A percentile compares a stretch with the other conserved stretches of the same genome.
Conservation (phyloP, 805 yeast species). For the Scheffersomyces coipomensis region DNA sequence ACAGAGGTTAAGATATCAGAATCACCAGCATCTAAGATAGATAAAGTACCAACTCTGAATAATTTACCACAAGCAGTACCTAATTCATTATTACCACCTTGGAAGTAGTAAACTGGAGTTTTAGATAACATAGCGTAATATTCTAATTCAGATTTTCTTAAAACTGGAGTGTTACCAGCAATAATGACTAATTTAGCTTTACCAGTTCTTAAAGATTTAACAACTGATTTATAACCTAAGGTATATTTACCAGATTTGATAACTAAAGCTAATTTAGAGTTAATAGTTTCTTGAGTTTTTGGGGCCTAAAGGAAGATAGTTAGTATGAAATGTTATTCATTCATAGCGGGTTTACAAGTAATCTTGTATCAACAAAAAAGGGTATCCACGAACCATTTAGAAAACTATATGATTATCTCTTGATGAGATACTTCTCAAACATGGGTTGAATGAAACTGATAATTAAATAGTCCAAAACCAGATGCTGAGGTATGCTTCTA, state of each 20-base stretch:
- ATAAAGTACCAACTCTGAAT: slow-evolving; percentile 98
- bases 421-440: too few relatives aligned
- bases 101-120: slow-evolving; percentile 97
- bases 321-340: slow-evolving; percentile 4
- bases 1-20: slow-evolving; percentile 88
- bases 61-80: slow-evolving; percentile 99
- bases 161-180: slow-evolving; percentile 99
- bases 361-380: too few relatives aligned
- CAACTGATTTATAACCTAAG: slow-evolving; percentile 98
- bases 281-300: slow-evolving; percentile 93
- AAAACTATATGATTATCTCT: too few relatives aligned
- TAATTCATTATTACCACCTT: slow-evolving; percentile 99
- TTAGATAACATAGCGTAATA: slow-evolving; percentile 99
- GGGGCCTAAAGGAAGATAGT: slow-evolving; percentile 75
- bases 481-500: not conserved
- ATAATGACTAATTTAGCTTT: slow-evolving; percentile 97
- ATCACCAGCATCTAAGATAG: slow-evolving; percentile 99
- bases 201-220: slow-evolving; percentile 97
- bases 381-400: too few relatives aligned
- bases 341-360: too few relatives aligned
- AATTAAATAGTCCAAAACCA: too few relatives aligned
- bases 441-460: too few relatives aligned
- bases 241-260: slow-evolving; percentile 99
- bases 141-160: slow-evolving; percentile 99
- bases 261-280: slow-evolving; percentile 96